These are phyloP conservation scores for Phylloporus gajari DNA, from an alignment of 1,284 basidiomycete species.

Conservation along the genomic window DNA sequence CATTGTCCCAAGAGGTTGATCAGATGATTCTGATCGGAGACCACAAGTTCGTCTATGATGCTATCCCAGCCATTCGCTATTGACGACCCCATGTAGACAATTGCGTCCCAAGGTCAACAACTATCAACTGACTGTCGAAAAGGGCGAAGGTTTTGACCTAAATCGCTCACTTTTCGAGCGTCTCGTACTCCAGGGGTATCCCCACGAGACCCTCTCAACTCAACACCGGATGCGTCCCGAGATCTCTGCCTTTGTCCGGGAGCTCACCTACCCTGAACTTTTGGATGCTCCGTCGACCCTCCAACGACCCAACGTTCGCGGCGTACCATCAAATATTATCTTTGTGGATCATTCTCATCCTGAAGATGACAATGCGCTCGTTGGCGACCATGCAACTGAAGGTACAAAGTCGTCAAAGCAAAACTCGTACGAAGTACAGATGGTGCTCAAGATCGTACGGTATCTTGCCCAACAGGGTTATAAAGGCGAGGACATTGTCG, in stretches of 20 bases:
- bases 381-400: constrained; percentile 57
- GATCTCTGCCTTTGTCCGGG: constrained; percentile 67
- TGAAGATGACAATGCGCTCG: constrained; percentile 57
- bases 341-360: constrained; percentile 68
- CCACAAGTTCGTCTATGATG: not conserved
- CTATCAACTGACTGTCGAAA: constrained; percentile 70
- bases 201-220: constrained; percentile 63
- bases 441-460: constrained; percentile 71
- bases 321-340: constrained; percentile 65
- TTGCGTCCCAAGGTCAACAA: constrained; percentile 75
- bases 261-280: constrained; percentile 72
- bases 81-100: constrained; percentile 55
- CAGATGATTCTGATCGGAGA: constrained; percentile 62
- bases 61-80: not conserved
- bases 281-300: constrained; percentile 61
- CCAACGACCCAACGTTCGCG: constrained; percentile 61
- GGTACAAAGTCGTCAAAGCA: constrained; percentile 64
- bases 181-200: constrained; percentile 68
- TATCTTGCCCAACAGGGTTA: constrained; percentile 76
- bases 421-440: constrained; percentile 64
- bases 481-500: constrained; percentile 62
- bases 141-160: constrained; percentile 69
- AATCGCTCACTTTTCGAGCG: constrained; percentile 75
- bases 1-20: constrained; percentile 54
- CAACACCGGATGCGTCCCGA: constrained; percentile 80